Conservation (phyloP, 2,329 filamentous ascomycete species). For the Pseudocercospora fijiensis region DNA sequence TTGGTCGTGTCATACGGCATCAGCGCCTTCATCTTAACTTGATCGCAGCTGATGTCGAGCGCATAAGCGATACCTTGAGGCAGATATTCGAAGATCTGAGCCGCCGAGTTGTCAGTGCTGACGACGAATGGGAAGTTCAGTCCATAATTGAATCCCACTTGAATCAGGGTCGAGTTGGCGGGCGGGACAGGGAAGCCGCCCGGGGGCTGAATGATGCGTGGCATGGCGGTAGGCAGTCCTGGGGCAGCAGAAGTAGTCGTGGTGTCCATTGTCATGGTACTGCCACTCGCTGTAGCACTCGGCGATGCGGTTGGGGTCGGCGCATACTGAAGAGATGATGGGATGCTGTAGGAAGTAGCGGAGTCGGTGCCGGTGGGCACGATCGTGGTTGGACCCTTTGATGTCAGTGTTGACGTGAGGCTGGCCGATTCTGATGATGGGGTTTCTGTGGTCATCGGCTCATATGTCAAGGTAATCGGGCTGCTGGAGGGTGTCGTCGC, state of each 20-base stretch:
- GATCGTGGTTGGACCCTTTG: constrained; percentile 43
- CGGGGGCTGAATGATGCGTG: constrained; percentile 72
- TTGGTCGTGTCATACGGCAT: constrained; percentile 71
- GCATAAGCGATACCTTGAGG: constrained; percentile 69
- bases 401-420: constrained; percentile 16
- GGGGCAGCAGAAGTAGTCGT: constrained; percentile 48
- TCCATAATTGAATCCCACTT: constrained; percentile 77
- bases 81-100: constrained; percentile 80
- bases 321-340: constrained; percentile 62
- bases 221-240: constrained; percentile 65
- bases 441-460: constrained; percentile 13
- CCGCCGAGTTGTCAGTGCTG: constrained; percentile 66
- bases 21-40: constrained; percentile 68
- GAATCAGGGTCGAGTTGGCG: constrained; percentile 67
- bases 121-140: constrained; percentile 86
- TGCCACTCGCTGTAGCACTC: constrained; percentile 14
- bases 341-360: constrained; percentile 52
- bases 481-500: constrained; percentile 10
- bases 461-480: background rate
- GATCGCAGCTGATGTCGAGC: constrained; percentile 49
- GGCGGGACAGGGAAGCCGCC: constrained; percentile 57
- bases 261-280: constrained; percentile 39
- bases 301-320: constrained; percentile 41
- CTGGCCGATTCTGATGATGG: constrained; percentile 16
- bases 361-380: constrained; percentile 49